Conservation (phyloP, 2,329 filamentous ascomycete genomes). For the Talaromyces albobiverticillius region DNA sequence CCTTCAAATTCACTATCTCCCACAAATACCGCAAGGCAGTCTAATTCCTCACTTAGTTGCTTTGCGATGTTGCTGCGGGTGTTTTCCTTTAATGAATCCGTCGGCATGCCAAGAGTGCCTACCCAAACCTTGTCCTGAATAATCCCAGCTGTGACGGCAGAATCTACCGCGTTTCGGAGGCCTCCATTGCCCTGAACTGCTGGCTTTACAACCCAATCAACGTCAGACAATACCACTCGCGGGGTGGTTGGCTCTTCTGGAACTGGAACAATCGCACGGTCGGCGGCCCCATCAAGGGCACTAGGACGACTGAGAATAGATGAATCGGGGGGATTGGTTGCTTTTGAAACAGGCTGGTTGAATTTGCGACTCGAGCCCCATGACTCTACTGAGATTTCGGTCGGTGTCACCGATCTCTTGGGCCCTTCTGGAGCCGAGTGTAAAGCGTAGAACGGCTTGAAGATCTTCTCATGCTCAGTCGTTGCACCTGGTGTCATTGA, state of each 20-base stretch:
- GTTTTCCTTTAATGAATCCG: slow-evolving; percentile 72
- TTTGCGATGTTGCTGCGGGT: slow-evolving; percentile 81
- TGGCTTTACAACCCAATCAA: slow-evolving; percentile 75
- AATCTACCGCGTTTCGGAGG: slow-evolving; percentile 79
- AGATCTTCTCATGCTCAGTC: slow-evolving; percentile 38
- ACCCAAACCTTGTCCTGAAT: slow-evolving; percentile 78
- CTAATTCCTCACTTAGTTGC: slow-evolving; percentile 71
- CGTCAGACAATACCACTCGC: slow-evolving; percentile 60
- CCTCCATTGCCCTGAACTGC: slow-evolving; percentile 91
- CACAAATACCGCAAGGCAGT: slow-evolving; percentile 79
- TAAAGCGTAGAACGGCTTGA: slow-evolving; percentile 30
- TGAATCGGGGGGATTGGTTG: slow-evolving; percentile 68
- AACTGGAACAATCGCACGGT: slow-evolving; percentile 17
- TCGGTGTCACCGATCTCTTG: slow-evolving; percentile 37
- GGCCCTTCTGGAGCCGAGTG: slow-evolving; percentile 28
- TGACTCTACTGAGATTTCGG: slow-evolving; percentile 69
- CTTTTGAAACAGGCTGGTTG: slow-evolving; percentile 76
- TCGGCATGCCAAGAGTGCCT: slow-evolving; percentile 89
- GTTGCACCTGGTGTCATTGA: slow-evolving; percentile 37
- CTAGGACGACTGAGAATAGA: slow-evolving; percentile 61
- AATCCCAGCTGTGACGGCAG: slow-evolving; percentile 67
- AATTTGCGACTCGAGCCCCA: slow-evolving; percentile 67
- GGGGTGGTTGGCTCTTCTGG: slow-evolving; percentile 57
- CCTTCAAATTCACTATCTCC: slow-evolving; percentile 90
- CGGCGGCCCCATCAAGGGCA: slow-evolving; percentile 22